Evolutionary conservation across 495 filamentous ascomycete genomes (phyloP), one percentile per base, ranked within the genome.

Genomic region (Podospora australis): DNA sequence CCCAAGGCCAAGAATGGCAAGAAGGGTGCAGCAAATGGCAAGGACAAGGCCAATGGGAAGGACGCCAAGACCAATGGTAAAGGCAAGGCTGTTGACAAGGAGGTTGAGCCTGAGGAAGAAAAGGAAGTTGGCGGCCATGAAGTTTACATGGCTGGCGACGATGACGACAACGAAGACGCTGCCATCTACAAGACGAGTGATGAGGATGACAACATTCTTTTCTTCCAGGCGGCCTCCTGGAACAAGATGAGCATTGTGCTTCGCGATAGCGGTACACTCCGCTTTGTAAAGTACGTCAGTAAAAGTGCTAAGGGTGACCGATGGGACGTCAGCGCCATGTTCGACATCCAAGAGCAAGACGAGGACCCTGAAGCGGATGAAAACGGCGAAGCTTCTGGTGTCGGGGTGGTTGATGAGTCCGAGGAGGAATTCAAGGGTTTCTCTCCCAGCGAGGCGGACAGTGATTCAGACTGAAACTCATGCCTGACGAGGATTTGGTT

Each of bases 251-350:
- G 80, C 55, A 78, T 99, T 38, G 94, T 97, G 11, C 69, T 99
- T 38, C 78, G 94, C 39, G 92, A 99, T 61, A 78, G 77, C 43
- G 90, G 87, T 6, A 83, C 86, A 6, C 74, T 98, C 58, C 80
- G 84, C 68, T 97, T 97, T 62, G 89, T 96, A 59, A 99, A 97
- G 74, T 99, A 96, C 65, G 86, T 97, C 29, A 90, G 86, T 70
- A 72, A 70, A 13, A 75, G 69, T 25, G 91, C 92, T 3, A 78
- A 78, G 59, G 91, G 92, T 13, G 94, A 96, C 67, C 76, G 92
- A 29, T 99, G 91, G 90, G 92, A 99, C 72, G 69, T 96, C 23
- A 78, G 76, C 29, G 94, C 82, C 2, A 82, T 70, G 14, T 84
- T 76, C 62, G 77, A 76, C 46, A 80, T 86, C 21, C 68, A 67